Conservation (phyloP, 306 rosid species). For the Fagus sylvatica region DNA sequence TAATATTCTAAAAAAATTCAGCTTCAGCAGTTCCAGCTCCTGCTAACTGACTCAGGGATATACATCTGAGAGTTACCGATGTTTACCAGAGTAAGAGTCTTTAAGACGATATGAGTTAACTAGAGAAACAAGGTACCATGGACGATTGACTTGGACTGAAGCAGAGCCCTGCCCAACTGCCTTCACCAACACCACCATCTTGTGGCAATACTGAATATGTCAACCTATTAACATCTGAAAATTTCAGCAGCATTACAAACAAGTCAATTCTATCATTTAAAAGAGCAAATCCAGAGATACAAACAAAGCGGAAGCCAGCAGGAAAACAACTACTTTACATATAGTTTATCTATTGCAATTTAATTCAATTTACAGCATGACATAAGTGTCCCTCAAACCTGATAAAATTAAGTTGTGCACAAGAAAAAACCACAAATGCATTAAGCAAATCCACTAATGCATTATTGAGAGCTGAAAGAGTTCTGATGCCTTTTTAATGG, state of each 20-base stretch:
- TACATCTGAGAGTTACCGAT: background rate
- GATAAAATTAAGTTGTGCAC: background rate
- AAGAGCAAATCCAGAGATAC: background rate
- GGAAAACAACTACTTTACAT: background rate
- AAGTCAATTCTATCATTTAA: constrained; percentile 27
- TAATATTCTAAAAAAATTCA: background rate
- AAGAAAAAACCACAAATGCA: background rate
- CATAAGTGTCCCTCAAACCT: background rate
- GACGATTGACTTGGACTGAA: constrained; percentile 78
- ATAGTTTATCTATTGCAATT: background rate
- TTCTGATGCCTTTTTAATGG: background rate
- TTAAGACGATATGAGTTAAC: constrained; percentile 4
- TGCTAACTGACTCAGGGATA: background rate
- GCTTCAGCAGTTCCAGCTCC: background rate
- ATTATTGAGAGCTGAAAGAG: background rate
- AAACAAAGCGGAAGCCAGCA: constrained; percentile 7
- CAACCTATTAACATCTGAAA: constrained; percentile 68
- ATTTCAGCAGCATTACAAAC: constrained; percentile 22
- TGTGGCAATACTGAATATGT: constrained; percentile 75
- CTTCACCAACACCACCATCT: constrained; percentile 77
- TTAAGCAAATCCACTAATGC: background rate
- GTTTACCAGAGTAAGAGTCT: background rate
- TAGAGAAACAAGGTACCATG: constrained; percentile 49
- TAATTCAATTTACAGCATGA: background rate
- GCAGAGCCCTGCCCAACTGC: constrained; percentile 92